Evolutionary conservation across 257 asterid genomes (phyloP), one percentile per base, ranked within the genome.

Genomic region (Plantago ovata): DNA sequence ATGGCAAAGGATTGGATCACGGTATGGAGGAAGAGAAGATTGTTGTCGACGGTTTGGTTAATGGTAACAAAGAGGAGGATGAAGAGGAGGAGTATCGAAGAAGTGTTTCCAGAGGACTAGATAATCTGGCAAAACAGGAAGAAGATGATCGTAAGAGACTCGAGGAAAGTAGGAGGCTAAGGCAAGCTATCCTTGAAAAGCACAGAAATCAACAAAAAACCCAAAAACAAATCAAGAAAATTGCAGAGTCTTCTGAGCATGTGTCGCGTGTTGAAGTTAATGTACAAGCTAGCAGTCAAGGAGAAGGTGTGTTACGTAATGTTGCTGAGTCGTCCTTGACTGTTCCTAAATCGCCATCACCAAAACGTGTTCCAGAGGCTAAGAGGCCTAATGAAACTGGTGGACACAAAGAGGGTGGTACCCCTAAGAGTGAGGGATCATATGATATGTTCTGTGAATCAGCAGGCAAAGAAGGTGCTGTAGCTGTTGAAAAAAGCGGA

Each of bases 331-430:
- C 79, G 8, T 75, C 87, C 57, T 86, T 89, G 75, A 75, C 85
- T 61, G 81, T 86, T 63, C 96, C 92, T 24, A 93, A 93, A 72
- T 84, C 94, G 2, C 97, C 97, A 72, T 77, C 69, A 4, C 84
- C 65, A 65, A 81, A 74, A 72, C 85, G 83, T 62, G 62, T 70
- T 60, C 54, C 84, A 67, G 77, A 72, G 67, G 19, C 43, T 38
- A 82, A 73, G 77, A 73, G 68, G 71, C 66, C 76, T 33, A 60
- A 75, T 67, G 92, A 83, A 65, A 69, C 85, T 71, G 87, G 81
- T 11, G 99, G 89, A 61, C 87, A 89, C n/a, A n/a, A n/a, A 47
- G 99, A 97, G 43, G 94, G 80, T 71, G 99, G 97, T 69, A 82
- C 86, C 53, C 99, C 99, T 61, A 86, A 86, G 98, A 87, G 96